Evolutionary conservation across 108 stramenopile genomes (phyloP), one percentile per base, ranked within the genome.

Genomic region (Skeletonema potamos): DNA sequence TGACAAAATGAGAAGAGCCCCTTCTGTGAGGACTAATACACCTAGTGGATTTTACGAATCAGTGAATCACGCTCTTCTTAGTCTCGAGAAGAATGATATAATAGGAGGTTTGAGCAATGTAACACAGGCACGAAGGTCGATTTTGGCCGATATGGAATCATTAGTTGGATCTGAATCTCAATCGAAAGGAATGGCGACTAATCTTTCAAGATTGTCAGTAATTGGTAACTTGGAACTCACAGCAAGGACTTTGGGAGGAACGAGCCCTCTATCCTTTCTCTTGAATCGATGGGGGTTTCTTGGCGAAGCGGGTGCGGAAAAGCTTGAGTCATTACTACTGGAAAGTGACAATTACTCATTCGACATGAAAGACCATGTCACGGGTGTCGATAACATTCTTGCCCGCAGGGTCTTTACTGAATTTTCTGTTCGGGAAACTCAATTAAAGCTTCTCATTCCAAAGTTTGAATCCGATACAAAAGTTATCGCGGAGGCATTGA

Each of bases 101-200:
- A 24, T 48, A 70, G 73, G 60, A 55, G 73, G 69, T 10, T 61
- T 55, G 59, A 64, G 27, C 26, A 48, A 73, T 18, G 55, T 70
- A 1, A 41, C 54, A 57, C 58, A 66, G 30, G 73, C 73, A 27
- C 68, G 80, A 20, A 27, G 54, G 58, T 64, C 69, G 18, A 72
- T 81, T 27, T 54, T 81, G 24, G 24, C 44, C 30, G 80, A 81
- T 34, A 74, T 81, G 54, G 57, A 61, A 41, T 30, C 54, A 9
- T 33, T 81, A 27, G 68, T 57, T 15, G 73, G 69, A 30, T 81
- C 80, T 29, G 80, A 74, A 44, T 68, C 72, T 39, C 62, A 74
- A 56, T 62, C 43, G 44, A 70, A 39, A 20, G 72, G 64, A 18
- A 64, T 74, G 64, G 17, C 48, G 2, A 32, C 61, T 46, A 68